A percentile compares a stretch with the other conserved stretches of the same genome.
These are phyloP conservation scores for Suhomyces taliae DNA, from an alignment of 1,139 yeast genomes.

Conservation along the genomic window DNA sequence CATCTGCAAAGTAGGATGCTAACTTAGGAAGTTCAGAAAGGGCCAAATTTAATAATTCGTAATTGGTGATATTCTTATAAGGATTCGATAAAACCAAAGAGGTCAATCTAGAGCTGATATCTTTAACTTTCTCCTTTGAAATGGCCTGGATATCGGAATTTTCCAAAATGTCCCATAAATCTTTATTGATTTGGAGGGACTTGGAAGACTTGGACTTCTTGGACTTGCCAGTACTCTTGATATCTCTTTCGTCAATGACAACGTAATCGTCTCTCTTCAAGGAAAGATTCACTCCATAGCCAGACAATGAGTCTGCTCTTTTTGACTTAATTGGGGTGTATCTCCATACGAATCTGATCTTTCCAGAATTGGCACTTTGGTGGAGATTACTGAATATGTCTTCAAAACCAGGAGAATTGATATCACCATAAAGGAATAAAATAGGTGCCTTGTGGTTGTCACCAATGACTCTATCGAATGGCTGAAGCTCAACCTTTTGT, in stretches of 20 bases:
- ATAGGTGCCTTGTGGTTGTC: conserved; percentile 38
- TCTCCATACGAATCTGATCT: conserved; percentile 74
- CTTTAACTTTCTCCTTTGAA: conserved; percentile 27
- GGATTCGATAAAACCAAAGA: conserved; percentile 39
- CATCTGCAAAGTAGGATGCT: conserved; percentile 31
- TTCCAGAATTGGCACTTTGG: conserved; percentile 62
- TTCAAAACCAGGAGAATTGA: conserved; percentile 47
- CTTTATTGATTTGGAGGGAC: conserved; percentile 8
- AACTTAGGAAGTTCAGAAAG: conserved; percentile 54
- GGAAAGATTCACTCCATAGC: conserved; percentile 67
- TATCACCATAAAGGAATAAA: conserved; percentile 52
- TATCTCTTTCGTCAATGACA: conserved; percentile 59
- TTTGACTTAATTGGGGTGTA: conserved; percentile 42
- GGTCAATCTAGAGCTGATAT: conserved; percentile 48
- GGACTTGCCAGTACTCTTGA: conserved; percentile 2
- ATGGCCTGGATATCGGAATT: conserved; percentile 5
- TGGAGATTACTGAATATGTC: conserved; percentile 59
- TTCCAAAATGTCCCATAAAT: conserved; percentile 14
- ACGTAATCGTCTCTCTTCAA: conserved; percentile 64
- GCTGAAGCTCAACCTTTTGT: conserved; percentile 25
- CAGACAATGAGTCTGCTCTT: conserved; percentile 44
- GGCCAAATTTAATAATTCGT: conserved; percentile 35
- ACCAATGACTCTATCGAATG: conserved; percentile 66
- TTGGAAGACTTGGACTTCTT: background rate
- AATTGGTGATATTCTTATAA: conserved; percentile 24